Base-by-base conservation (phyloP, 352 stramenopile genomes). In the Globisporangium cylindrosporum region DNA sequence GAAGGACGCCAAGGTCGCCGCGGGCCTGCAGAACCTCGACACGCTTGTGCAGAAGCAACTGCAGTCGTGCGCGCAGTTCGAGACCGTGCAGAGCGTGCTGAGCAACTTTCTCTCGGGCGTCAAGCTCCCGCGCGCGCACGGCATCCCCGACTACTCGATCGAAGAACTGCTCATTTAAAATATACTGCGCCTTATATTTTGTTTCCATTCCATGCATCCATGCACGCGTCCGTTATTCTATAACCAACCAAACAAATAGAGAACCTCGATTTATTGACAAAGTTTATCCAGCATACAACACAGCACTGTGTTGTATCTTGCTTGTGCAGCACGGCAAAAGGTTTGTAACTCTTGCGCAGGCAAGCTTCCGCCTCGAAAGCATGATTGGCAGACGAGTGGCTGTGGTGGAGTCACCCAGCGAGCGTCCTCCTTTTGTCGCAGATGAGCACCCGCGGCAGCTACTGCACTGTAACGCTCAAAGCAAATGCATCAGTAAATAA, bases 31-130 rank as follows among this genome's bases (percentile, higher is more conserved):
- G 41, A 75, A 82, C 41, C 60, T 92, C 27, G 76, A 92, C 36
- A 51, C 74, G 18, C 74, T 93, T 55, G 80, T 95, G 32, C 74
- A 84, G 43, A 57, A 79, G 67, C 77, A 91, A 59, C 67, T 93
- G 36, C 66, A 72, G 18, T 72, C 76, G 24, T 89, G 80, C 53
- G 76, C 81, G 22, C 77, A 82, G 64, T 91, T 87, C 67, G 85
- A 93, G 59, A 77, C 70, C 49, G 83, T 93, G 20, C 80, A 91
- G 51, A 83, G 76, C 63, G 88, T 93, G 58, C 73, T 95, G 46
- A 85, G 80, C 69, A 92, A 94, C 79, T 90, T 92, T 54, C 49
- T 94, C 54, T 86, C 79, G n/a, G 81, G 82, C 46, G 80, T 91
- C 60, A 79, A 78, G 70, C 75, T 95, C 53, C 84, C 85, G 38